These are phyloP conservation scores for Sporisorium iseilematis-ciliati DNA, from an alignment of 1,284 basidiomycete species.

Conservation along the genomic window DNA sequence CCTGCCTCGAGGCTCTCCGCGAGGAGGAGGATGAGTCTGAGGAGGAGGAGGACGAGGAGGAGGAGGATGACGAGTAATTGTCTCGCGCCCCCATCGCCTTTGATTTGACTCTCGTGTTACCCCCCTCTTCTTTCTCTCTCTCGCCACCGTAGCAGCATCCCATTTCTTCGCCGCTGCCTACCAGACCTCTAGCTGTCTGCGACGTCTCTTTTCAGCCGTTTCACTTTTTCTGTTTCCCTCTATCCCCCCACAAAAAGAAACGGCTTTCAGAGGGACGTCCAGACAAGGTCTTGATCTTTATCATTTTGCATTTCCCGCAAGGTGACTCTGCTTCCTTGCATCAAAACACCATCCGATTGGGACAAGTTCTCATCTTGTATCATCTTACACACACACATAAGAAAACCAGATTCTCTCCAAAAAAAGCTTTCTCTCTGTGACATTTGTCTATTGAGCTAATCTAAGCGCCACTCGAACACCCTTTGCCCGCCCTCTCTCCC, in stretches of 20 bases:
- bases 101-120: background rate
- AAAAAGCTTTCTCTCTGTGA: background rate
- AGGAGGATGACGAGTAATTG: constrained; percentile 63
- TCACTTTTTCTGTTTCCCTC: background rate
- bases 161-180: no score
- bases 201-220: constrained; percentile 1
- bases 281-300: background rate
- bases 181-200: no score
- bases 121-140: background rate
- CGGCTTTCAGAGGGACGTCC: background rate
- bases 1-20: constrained; percentile 87
- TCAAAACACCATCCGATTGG: constrained; percentile 17
- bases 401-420: constrained; percentile 24
- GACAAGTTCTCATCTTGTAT: constrained; percentile 30
- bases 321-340: background rate
- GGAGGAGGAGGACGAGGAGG: constrained; percentile 76
- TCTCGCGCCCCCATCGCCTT: background rate
- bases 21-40: constrained; percentile 86
- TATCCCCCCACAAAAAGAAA: constrained; percentile 12
- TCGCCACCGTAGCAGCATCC: background rate
- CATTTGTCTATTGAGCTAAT: background rate
- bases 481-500: constrained; percentile 22
- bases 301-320: constrained; percentile 1
- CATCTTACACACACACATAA: constrained; percentile 32
- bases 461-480: constrained; percentile 17